Base-by-base conservation (phyloP, 1,139 yeast species). In the Scheffersomyces cryptocercus region DNA sequence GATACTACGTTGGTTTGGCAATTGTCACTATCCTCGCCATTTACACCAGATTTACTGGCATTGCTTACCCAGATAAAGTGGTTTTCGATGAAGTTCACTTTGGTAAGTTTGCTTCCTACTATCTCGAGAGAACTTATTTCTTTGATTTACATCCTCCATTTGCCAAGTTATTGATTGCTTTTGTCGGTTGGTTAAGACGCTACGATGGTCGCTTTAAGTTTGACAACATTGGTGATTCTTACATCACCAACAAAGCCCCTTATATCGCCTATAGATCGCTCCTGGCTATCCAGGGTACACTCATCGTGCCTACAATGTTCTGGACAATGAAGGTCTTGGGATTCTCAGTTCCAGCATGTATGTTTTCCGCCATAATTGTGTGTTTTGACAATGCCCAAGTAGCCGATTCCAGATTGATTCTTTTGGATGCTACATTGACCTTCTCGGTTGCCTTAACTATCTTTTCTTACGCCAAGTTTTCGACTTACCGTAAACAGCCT, bases 11-110 rank as follows among this genome's bases (percentile, higher is more conserved):
- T 29, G 80, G 80, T 0, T 59, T 81, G 42, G 46, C 62, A 4
- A 51, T 74, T 1, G 74, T 89, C 7, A 88, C 97, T 0, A 54
- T 70, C 0, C 52, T 85, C 35, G 96, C 97, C 0, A 78, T 86
- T 43, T 70, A 69, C 35, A 77, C 89, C 5, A 78, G 99, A 52
- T 90, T 91, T 65, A 79, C 79, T 55, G 73, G 77, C 49, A 77
- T 93, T 48, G 76, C 84, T 58, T 75, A 75, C 49, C 99, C 99
- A 2, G 72, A 76, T 47, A 87, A 87, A 62, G 99, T 95, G 44
- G 99, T 95, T 24, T 95, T 95, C 58, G 99, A 95, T 69, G 99
- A 95, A 64, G 99, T 93, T 29, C 99, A 93, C 66, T 93, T 93
- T 60, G 99, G 99, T 36, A 90, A 90, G 61, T 90, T 91, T 67